Evolutionary conservation across 164 flowering plant genomes (phyloP).

Genomic region (Annona cherimola): DNA sequence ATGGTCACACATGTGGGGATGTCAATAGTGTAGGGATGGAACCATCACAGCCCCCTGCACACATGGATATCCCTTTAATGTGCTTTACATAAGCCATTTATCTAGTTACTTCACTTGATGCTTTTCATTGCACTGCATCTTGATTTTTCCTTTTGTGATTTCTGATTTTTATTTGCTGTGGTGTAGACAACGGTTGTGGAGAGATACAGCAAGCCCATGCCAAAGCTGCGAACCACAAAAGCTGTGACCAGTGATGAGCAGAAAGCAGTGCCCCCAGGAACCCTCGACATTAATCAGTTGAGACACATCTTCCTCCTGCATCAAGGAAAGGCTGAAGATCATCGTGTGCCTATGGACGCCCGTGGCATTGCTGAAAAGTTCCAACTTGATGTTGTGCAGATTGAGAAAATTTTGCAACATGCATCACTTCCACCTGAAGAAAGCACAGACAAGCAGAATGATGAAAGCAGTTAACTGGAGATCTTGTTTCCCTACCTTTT

Average conservation of each 20-base stretch:
- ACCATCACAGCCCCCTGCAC: too few relatives aligned
- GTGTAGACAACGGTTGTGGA: constrained; percentile 66
- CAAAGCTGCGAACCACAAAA: constrained; percentile 67
- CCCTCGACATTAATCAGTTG: constrained; percentile 64
- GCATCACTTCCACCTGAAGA: constrained; percentile 67
- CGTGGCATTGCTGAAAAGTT: constrained; percentile 63
- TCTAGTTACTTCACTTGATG: neutral
- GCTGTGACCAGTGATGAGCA: constrained; percentile 52
- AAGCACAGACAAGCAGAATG: constrained; percentile 22
- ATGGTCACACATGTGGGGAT: too few relatives aligned
- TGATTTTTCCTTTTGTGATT: neutral
- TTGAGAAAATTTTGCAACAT: constrained; percentile 48
- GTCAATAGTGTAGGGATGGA: too few relatives aligned
- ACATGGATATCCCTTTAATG: too few relatives aligned
- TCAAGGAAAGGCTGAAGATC: constrained; percentile 74
- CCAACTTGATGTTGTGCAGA: constrained; percentile 42
- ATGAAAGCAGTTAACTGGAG: neutral
- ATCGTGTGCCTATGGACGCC: constrained; percentile 59
- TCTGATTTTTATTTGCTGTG: neutral
- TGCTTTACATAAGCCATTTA: too few relatives aligned
- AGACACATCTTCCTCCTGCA: constrained; percentile 63
- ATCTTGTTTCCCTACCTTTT: too few relatives aligned
- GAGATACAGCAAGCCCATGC: constrained; percentile 65
- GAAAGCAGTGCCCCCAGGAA: constrained; percentile 57
- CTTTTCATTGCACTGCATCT: neutral